phyloP scores from a whole-genome alignment of 495 filamentous ascomycete genomes.

The Copromyces sp. region DNA sequence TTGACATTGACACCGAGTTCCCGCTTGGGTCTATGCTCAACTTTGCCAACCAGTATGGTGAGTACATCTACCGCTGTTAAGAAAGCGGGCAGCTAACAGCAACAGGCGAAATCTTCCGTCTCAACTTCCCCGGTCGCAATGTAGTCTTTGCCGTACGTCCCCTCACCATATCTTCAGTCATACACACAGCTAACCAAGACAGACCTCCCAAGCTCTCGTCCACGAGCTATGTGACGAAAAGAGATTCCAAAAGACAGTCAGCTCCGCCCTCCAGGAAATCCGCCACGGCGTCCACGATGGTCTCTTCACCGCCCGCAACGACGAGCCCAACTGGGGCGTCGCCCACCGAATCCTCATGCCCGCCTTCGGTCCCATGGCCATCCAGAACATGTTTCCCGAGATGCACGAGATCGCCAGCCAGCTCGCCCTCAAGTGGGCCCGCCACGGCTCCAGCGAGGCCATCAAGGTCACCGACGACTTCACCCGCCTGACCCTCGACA shows the following conservation, averaged over 20 bases:
- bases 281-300: slow-evolving; percentile 53
- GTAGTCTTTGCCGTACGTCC: slow-evolving; percentile 10
- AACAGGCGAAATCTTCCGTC: slow-evolving; percentile 12
- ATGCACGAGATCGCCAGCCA: slow-evolving; percentile 69
- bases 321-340: slow-evolving; percentile 57
- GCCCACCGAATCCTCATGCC: slow-evolving; percentile 59
- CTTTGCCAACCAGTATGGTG: slow-evolving; percentile 49
- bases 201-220: slow-evolving; percentile 38
- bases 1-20: slow-evolving; percentile 43
- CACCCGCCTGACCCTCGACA: slow-evolving; percentile 63
- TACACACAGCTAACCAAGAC: background rate
- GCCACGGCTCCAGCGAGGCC: slow-evolving; percentile 43
- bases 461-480: slow-evolving; percentile 63
- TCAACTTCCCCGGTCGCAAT: slow-evolving; percentile 6
- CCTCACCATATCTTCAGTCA: background rate
- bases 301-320: slow-evolving; percentile 54
- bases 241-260: slow-evolving; percentile 50
- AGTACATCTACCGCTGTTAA: background rate
- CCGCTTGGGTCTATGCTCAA: slow-evolving; percentile 43
- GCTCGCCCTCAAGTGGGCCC: slow-evolving; percentile 66
- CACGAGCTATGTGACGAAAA: slow-evolving; percentile 61
- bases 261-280: slow-evolving; percentile 33
- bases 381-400: slow-evolving; percentile 61
- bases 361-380: slow-evolving; percentile 61
- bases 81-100: background rate